Conservation (phyloP, 2,329 filamentous ascomycete species). For the Gremmenia infestans region DNA sequence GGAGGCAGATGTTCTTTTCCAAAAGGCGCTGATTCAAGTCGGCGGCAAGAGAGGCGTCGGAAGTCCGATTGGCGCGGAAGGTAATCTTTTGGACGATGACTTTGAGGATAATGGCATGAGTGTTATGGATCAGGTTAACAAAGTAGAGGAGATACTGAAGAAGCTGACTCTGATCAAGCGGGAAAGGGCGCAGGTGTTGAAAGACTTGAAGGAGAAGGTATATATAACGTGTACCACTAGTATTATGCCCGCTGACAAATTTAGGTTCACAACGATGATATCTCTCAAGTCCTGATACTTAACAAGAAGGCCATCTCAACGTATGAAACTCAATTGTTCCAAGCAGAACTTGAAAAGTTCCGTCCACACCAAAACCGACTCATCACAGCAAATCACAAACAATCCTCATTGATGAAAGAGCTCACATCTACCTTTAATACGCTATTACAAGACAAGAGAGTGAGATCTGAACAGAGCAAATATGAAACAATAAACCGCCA, state of each 20-base stretch:
- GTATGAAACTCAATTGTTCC: slow-evolving; percentile 87
- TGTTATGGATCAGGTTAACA: slow-evolving; percentile 82
- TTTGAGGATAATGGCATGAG: slow-evolving; percentile 76
- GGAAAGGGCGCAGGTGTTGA: slow-evolving; percentile 85
- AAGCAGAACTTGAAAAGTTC: slow-evolving; percentile 97
- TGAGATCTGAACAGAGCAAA: slow-evolving; percentile 89
- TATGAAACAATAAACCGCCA: slow-evolving; percentile 87
- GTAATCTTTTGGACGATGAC: slow-evolving; percentile 84
- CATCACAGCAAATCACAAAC: slow-evolving; percentile 91
- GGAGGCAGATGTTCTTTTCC: slow-evolving; percentile 84
- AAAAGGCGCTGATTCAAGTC: slow-evolving; percentile 76
- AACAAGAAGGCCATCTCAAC: slow-evolving; percentile 96
- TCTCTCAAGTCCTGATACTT: slow-evolving; percentile 91
- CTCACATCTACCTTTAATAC: slow-evolving; percentile 82
- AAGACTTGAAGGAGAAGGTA: slow-evolving; percentile 97
- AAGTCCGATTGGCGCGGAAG: slow-evolving; percentile 57
- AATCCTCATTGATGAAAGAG: slow-evolving; percentile 90
- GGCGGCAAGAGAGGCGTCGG: slow-evolving; percentile 53
- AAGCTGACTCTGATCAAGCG: slow-evolving; percentile 89
- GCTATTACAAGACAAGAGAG: slow-evolving; percentile 87
- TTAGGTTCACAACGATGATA: slow-evolving; percentile 92
- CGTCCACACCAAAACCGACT: slow-evolving; percentile 86
- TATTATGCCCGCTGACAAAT: slow-evolving; percentile 9
- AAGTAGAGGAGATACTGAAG: slow-evolving; percentile 84
- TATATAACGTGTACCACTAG: slow-evolving; percentile 19